Percentiles rank a stretch among this genome's conserved stretches.
Evolutionary conservation across 2,329 filamentous ascomycete species (phyloP).

Genomic region (Gnomoniopsis smithogilvyi): DNA sequence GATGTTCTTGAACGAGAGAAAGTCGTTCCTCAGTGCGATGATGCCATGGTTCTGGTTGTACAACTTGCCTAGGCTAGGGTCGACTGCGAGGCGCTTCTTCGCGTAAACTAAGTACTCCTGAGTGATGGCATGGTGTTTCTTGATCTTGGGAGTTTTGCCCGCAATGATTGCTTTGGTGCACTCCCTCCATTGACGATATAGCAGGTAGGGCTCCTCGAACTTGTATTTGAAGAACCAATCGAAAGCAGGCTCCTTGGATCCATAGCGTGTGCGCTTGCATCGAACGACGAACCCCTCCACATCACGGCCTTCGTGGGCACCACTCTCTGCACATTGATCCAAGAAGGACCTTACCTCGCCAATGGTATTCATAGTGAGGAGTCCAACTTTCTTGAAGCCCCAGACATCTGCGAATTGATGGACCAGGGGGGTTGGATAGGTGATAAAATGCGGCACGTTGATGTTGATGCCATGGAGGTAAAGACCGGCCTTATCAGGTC

Average conservation of each 20-base stretch:
- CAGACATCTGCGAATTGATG: conserved; percentile 86
- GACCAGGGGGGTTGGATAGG: conserved; percentile 78
- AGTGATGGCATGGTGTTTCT: conserved; percentile 86
- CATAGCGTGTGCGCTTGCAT: conserved; percentile 66
- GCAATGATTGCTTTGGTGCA: conserved; percentile 87
- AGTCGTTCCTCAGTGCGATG: conserved; percentile 84
- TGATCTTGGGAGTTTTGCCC: conserved; percentile 70
- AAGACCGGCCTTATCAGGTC: conserved; percentile 76
- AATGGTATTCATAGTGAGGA: conserved; percentile 73
- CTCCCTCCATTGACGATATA: conserved; percentile 99
- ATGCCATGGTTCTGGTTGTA: conserved; percentile 94
- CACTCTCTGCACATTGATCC: conserved; percentile 80
- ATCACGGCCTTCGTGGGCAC: conserved; percentile 84
- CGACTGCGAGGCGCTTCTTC: conserved; percentile 64
- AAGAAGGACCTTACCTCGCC: conserved; percentile 74
- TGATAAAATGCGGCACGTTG: conserved; percentile 88
- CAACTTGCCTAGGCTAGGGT: conserved; percentile 63
- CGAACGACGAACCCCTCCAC: conserved; percentile 97
- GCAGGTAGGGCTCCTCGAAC: conserved; percentile 96
- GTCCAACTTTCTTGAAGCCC: conserved; percentile 89
- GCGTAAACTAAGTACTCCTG: conserved; percentile 87
- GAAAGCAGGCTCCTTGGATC: conserved; percentile 53
- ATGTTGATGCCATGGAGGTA: conserved; percentile 96
- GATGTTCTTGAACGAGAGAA: conserved; percentile 76
- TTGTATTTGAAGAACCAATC: conserved; percentile 99